Conservation (phyloP, 2,329 filamentous ascomycete species). For the Davidsoniella eucalypti region DNA sequence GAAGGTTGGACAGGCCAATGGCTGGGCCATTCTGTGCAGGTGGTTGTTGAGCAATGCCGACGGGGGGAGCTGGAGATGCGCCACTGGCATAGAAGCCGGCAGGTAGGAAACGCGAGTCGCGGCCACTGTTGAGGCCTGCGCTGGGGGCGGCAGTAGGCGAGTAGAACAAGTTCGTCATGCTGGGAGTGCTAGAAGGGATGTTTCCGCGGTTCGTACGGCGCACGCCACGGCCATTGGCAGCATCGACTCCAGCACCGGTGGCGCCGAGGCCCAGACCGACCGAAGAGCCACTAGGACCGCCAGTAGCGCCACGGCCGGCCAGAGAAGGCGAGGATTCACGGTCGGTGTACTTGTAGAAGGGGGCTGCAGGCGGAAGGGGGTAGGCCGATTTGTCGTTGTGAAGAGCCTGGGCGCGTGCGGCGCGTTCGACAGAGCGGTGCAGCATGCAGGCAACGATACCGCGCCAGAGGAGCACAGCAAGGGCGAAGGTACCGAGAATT, state of each 20-base stretch:
- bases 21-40: conserved; percentile 28
- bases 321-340: conserved; percentile 33
- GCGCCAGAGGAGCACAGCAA: conserved; percentile 77
- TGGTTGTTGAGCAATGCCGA: conserved; percentile 17
- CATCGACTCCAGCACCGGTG: conserved; percentile 10
- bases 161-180: conserved; percentile 70
- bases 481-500: conserved; percentile 65
- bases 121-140: conserved; percentile 43
- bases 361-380: conserved; percentile 33
- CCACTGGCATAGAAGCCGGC: conserved; percentile 79
- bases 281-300: conserved; percentile 17
- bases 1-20: conserved; percentile 45
- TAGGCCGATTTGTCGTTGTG: conserved; percentile 55
- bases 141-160: conserved; percentile 69
- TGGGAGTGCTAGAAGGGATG: conserved; percentile 38
- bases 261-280: background rate
- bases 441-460: conserved; percentile 76
- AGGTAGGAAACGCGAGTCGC: conserved; percentile 68
- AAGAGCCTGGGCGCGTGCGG: conserved; percentile 57
- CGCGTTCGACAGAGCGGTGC: conserved; percentile 76
- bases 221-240: conserved; percentile 31
- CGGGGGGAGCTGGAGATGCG: conserved; percentile 29
- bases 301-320: conserved; percentile 20
- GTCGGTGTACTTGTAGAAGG: conserved; percentile 50
- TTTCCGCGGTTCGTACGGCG: conserved; percentile 36